Percentiles rank a stretch among this genome's conserved stretches.
These are phyloP conservation scores for Alternaria gaisen DNA, from an alignment of 2,329 filamentous ascomycete genomes.

Conservation along the genomic window DNA sequence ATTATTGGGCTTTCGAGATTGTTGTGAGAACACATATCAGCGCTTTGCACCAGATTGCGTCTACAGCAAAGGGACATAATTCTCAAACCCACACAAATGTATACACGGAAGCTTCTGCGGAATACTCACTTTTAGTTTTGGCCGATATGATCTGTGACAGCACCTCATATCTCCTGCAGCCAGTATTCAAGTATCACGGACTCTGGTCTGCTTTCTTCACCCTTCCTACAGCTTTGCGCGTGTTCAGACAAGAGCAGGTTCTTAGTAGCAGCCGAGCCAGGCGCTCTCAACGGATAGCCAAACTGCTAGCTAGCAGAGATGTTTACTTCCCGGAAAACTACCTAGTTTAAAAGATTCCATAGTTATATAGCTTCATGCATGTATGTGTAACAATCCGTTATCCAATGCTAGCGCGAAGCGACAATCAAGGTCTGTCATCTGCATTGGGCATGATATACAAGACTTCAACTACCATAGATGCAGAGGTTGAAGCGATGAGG, in stretches of 20 bases:
- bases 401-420: too few relatives aligned
- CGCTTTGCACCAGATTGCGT: neutral
- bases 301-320: neutral
- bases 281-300: neutral
- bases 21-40: neutral
- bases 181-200: neutral
- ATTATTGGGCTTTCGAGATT: neutral
- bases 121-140: neutral
- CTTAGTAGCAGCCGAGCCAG: neutral
- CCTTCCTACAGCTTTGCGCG: neutral
- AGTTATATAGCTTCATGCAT: too few relatives aligned
- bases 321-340: neutral
- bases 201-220: neutral
- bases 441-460: too few relatives aligned
- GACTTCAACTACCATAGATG: too few relatives aligned
- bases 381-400: too few relatives aligned
- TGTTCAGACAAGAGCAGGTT: neutral
- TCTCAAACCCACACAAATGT: neutral
- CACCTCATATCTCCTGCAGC: neutral
- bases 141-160: neutral
- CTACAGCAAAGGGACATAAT: neutral
- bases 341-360: too few relatives aligned
- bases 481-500: too few relatives aligned
- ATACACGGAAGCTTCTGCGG: neutral
- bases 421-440: too few relatives aligned